Percentiles rank a stretch among this genome's conserved stretches.
Conservation (phyloP, 495 filamentous ascomycete species). For the Bombardia bombarda region DNA sequence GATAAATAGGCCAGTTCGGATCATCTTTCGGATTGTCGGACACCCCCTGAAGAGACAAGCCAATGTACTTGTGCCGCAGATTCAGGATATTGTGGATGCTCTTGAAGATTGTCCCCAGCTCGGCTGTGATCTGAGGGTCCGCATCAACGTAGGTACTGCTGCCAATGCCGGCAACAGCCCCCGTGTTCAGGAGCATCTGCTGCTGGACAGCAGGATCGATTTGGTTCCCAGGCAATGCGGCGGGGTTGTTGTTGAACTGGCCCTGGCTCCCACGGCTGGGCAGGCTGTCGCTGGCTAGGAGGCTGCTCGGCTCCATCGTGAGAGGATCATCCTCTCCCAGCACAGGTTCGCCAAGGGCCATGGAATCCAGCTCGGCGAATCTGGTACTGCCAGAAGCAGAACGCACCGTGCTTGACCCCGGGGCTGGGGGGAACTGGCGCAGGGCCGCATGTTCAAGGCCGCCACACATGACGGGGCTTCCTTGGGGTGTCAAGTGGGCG, state of each 20-base stretch:
- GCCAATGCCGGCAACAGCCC: constrained; percentile 21
- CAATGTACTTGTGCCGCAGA: constrained; percentile 81
- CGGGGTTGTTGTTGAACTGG: constrained; percentile 7
- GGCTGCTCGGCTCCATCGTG: constrained; percentile 1
- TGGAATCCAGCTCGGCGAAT: constrained; percentile 9
- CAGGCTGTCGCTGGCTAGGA: constrained; percentile 12
- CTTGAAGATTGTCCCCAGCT: constrained; percentile 75
- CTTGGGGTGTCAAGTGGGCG: constrained; percentile 36
- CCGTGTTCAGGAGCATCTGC: constrained; percentile 20
- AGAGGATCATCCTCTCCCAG: constrained; percentile 11
- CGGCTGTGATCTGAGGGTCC: constrained; percentile 66
- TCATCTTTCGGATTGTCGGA: constrained; percentile 82
- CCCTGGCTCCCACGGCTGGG: constrained; percentile 11
- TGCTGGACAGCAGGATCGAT: constrained; percentile 17
- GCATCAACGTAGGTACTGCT: constrained; percentile 42
- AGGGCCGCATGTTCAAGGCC: constrained; percentile 20
- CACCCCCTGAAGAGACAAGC: constrained; percentile 72
- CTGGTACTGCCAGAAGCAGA: constrained; percentile 6
- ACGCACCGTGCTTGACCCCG: constrained; percentile 3
- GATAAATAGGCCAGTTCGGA: constrained; percentile 80
- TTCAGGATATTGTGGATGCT: constrained; percentile 80
- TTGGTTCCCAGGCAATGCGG: constrained; percentile 23
- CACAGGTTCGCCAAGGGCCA: too few relatives aligned
- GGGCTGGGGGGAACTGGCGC: constrained; percentile 16
- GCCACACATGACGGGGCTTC: constrained; percentile 41